phyloP scores from a whole-genome alignment of 441 rosid genomes.

The Raphanus hybrid region DNA sequence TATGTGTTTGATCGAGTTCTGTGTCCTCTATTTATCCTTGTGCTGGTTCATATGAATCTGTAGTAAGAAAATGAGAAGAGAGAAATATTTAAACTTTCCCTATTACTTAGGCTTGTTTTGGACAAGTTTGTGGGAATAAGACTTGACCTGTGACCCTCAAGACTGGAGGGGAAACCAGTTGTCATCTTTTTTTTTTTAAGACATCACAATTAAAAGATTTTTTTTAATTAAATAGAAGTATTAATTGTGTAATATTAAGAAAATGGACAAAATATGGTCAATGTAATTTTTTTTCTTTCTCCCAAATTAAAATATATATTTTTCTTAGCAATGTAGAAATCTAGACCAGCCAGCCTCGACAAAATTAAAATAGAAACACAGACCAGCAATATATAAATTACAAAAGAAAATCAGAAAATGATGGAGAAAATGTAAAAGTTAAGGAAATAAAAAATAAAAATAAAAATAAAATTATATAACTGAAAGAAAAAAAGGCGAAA shows the following conservation, averaged over 20 bases:
- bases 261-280: too few relatives aligned
- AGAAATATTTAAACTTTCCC: constrained; percentile 34
- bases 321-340: too few relatives aligned
- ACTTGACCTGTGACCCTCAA: constrained; percentile 25
- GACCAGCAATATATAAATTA: background rate
- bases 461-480: background rate
- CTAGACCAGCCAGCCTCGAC: too few relatives aligned
- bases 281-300: too few relatives aligned
- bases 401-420: background rate
- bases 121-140: constrained; percentile 27
- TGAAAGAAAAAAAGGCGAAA: background rate
- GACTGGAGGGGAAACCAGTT: constrained; percentile 23
- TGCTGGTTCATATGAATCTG: constrained; percentile 17
- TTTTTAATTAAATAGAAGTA: background rate
- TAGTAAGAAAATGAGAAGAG: constrained; percentile 4
- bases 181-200: background rate
- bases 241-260: background rate
- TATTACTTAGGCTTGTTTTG: constrained; percentile 25
- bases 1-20: constrained; percentile 1
- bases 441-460: background rate
- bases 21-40: constrained; percentile 10
- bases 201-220: background rate
- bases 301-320: too few relatives aligned
- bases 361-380: background rate
- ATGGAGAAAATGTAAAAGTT: background rate